Percentiles rank a stretch among this genome's conserved stretches.
phyloP scores from a whole-genome alignment of 1,284 basidiomycete genomes.

The Sparassis latifolia region DNA sequence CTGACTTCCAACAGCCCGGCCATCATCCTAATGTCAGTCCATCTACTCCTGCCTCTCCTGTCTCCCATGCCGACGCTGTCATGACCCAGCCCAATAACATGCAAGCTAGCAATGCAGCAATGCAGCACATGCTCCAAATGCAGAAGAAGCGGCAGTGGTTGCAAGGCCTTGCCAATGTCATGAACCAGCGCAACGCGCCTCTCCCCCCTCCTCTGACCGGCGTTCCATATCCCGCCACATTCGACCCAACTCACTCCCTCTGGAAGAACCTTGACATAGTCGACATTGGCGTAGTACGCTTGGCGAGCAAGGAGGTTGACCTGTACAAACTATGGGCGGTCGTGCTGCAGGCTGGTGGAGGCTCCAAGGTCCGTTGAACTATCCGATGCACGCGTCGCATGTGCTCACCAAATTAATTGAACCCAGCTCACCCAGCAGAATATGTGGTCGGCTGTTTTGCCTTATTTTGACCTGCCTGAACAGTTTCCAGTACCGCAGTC shows the following conservation, averaged over 20 bases:
- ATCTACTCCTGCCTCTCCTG: conserved; percentile 4
- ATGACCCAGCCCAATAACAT: conserved; percentile 11
- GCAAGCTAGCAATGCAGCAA: conserved; percentile 15
- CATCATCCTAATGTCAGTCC: conserved; percentile 18
- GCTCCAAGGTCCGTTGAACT: conserved; percentile 41
- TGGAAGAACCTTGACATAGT: conserved; percentile 61
- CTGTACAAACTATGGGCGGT: conserved; percentile 64
- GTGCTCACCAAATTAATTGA: not conserved
- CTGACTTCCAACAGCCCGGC: conserved; percentile 14
- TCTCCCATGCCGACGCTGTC: conserved; percentile 8
- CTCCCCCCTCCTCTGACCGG: conserved; percentile 64
- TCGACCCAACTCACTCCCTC: conserved; percentile 51
- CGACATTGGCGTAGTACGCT: conserved; percentile 54
- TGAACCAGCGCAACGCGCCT: conserved; percentile 47
- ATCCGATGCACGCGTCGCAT: conserved; percentile 2
- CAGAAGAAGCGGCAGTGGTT: conserved; percentile 56
- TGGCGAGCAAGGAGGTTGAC: conserved; percentile 76
- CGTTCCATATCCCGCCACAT: conserved; percentile 41
- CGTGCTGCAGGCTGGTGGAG: conserved; percentile 52
- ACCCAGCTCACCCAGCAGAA: conserved; percentile 33
- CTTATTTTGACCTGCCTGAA: conserved; percentile 60
- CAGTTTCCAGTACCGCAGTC: conserved; percentile 39
- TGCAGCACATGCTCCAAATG: conserved; percentile 21
- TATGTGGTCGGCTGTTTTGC: conserved; percentile 45
- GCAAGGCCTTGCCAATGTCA: conserved; percentile 46